Percentiles rank a stretch among this genome's conserved stretches.
Conservation (phyloP, 345 rosid species). For the Ceriops tagal region DNA sequence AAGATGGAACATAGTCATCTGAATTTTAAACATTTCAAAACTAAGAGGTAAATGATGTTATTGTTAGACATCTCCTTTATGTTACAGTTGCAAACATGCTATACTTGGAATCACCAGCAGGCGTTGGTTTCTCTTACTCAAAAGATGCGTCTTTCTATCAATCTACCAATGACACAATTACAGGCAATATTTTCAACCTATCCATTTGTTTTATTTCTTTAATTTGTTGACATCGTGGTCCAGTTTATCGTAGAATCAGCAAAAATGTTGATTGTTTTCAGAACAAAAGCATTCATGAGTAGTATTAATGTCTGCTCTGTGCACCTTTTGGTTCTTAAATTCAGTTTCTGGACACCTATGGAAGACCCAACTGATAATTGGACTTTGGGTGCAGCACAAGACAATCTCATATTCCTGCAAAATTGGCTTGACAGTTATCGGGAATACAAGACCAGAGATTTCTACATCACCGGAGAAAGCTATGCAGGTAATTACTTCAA, state of each 20-base stretch:
- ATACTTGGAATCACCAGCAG: constrained; percentile 18
- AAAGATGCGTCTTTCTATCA: constrained; percentile 3
- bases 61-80: not conserved
- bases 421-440: constrained; percentile 1
- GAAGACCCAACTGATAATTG: not conserved
- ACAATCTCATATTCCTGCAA: constrained; percentile 7
- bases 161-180: not conserved
- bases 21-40: too few relatives aligned
- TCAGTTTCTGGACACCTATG: too few relatives aligned
- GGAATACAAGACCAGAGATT: constrained; percentile 6
- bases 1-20: too few relatives aligned
- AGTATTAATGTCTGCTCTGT: too few relatives aligned
- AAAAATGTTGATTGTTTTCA: too few relatives aligned
- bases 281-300: too few relatives aligned
- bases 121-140: constrained; percentile 20
- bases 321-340: too few relatives aligned
- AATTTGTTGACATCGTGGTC: too few relatives aligned
- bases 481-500: not conserved
- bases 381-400: not conserved
- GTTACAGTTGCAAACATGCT: constrained; percentile 13
- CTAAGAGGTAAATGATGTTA: not conserved
- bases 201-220: not conserved
- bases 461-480: constrained; percentile 9
- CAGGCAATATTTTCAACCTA: not conserved
- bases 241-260: too few relatives aligned